phyloP scores from a whole-genome alignment of 179 eudicot species.

The Silene coronaria region DNA sequence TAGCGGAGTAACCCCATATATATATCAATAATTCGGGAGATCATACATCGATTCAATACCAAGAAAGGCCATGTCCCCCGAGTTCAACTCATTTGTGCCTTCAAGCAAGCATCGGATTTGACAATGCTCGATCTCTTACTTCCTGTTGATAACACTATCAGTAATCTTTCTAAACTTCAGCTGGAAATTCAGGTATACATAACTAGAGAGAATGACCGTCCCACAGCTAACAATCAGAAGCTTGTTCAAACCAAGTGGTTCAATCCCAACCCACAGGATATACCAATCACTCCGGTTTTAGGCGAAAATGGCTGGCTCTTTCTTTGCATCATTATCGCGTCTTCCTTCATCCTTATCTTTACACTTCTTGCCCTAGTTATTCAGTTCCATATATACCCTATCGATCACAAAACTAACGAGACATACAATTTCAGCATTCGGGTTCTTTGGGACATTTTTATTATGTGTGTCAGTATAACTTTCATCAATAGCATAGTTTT shows the following conservation, averaged over 20 bases:
- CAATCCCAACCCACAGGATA: constrained; percentile 32
- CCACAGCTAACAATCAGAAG: constrained; percentile 17
- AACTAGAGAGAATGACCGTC: constrained; percentile 31
- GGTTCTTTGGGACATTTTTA: constrained; percentile 36
- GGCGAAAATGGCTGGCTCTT: constrained; percentile 65
- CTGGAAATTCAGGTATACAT: constrained; percentile 37
- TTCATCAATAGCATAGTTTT: constrained; percentile 40
- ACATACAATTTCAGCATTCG: constrained; percentile 32
- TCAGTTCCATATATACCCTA: constrained; percentile 60
- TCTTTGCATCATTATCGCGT: constrained; percentile 53
- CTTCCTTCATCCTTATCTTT: constrained; percentile 59
- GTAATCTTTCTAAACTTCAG: constrained; percentile 28
- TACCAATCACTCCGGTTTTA: constrained; percentile 35
- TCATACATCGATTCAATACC: constrained; percentile 28
- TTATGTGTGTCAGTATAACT: constrained; percentile 49
- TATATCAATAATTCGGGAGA: constrained; percentile 46
- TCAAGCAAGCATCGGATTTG: constrained; percentile 41
- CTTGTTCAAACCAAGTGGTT: constrained; percentile 40
- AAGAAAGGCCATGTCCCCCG: constrained; percentile 22
- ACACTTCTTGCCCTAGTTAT: constrained; percentile 52
- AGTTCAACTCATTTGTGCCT: constrained; percentile 36
- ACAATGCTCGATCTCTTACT: constrained; percentile 48
- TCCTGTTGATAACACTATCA: constrained; percentile 23
- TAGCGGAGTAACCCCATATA: constrained; percentile 45
- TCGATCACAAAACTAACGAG: constrained; percentile 42